A percentile compares a stretch with the other conserved stretches of the same genome.
These are phyloP conservation scores for Schrenkiella parvula DNA, from an alignment of 345 rosid species.

Conservation along the genomic window DNA sequence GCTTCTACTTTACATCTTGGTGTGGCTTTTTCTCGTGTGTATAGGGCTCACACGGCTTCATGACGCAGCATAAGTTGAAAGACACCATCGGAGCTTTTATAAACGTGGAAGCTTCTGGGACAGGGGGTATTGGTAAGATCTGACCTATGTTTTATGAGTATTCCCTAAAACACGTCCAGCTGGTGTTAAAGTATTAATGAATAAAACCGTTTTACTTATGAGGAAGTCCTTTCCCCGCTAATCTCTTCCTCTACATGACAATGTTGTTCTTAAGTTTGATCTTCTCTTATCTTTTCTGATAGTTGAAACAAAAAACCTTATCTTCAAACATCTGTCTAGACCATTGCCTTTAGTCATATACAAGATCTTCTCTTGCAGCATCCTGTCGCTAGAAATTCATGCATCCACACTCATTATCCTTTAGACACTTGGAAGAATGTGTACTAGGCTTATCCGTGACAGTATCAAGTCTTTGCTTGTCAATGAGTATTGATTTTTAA, in stretches of 20 bases:
- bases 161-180: neutral
- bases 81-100: conserved; percentile 85
- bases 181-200: neutral
- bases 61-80: conserved; percentile 78
- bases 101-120: conserved; percentile 96
- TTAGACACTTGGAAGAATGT: neutral
- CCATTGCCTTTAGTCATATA: conserved; percentile 4
- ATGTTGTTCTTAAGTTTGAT: conserved; percentile 3
- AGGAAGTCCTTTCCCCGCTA: neutral
- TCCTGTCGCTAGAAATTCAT: neutral
- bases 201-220: neutral
- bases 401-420: neutral
- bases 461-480: neutral
- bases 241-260: neutral
- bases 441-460: neutral
- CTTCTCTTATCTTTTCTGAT: neutral
- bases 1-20: neutral
- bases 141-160: neutral
- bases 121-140: conserved; percentile 84
- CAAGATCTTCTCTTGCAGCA: neutral
- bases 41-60: conserved; percentile 96
- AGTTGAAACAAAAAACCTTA: neutral
- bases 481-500: neutral
- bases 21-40: conserved; percentile 32
- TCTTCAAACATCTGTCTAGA: neutral